Base-by-base conservation (phyloP, 139 green algal species). In the Monoraphidium neglectum region DNA sequence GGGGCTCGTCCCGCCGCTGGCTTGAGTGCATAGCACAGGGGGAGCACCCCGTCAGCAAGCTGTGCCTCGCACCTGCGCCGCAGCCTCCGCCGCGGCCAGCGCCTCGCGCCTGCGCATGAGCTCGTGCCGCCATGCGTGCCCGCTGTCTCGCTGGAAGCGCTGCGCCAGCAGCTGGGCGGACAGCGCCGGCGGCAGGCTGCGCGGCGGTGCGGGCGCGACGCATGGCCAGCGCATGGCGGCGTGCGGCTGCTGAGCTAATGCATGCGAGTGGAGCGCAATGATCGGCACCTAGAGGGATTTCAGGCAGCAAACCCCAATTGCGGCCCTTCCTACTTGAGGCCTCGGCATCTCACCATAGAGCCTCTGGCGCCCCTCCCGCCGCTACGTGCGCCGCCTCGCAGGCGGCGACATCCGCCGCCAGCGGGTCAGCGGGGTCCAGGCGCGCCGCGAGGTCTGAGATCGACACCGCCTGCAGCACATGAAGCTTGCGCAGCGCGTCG, bases 71-170 rank as follows among this genome's bases (percentile, higher is more conserved):
- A 47, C 40, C 30, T 2, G 8, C 54, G 63, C 65, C 5, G 56
- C 56, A 1, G 38, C 57, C 4, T 65, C 35, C 6, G 76, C 76
- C 5, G 56, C 57, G 2, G 56, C 57, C 59, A 76, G 59, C 12
- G 30, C 51, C 38, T 68, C 69, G 16, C 72, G 30, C 3, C 82
- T 56, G 5, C 70, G 59, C n/a, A 84, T 60, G 53, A 87, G 79
- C 82, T 90, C 85, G 68, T 69, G 51, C 36, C 82, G 82, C 85
- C 85, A 90, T 51, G 86, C 79, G 6, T 76, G 38, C 2, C 69
- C 32, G 46, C 77, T 26, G 70, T 90, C 85, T 0, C 80, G 74
- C 4, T 64, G 38, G 43, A 90, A 86, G 21, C 74, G 60, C 37
- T 73, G 56, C 21, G 81, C 32, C 46, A 85, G 72, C 64, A 90